These are phyloP conservation scores for Jatropha curcas DNA, from an alignment of 345 rosid species.

Conservation along the genomic window DNA sequence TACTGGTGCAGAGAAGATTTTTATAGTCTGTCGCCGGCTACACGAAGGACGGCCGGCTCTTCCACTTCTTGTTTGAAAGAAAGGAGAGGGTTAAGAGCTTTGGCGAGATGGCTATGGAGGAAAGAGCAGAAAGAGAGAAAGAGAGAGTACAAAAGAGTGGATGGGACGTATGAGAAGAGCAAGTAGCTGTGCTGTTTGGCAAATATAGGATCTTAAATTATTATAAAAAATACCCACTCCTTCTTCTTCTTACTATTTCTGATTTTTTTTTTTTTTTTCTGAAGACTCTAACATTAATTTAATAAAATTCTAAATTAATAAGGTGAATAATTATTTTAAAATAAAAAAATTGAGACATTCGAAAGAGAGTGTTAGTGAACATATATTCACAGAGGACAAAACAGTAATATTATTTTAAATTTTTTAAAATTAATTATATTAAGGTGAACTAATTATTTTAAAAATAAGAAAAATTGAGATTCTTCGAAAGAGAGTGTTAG, in stretches of 20 bases:
- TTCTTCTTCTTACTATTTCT: background rate
- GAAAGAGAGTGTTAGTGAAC: no score
- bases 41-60: background rate
- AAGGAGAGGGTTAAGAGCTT: background rate
- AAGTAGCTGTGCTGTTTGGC: slow-evolving; percentile 1
- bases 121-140: background rate
- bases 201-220: slow-evolving; percentile 8
- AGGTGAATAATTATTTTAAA: no score
- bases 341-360: no score
- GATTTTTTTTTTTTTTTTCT: background rate
- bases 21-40: background rate
- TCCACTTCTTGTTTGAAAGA: background rate
- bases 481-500: no score
- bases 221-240: no score
- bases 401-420: no score
- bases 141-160: slow-evolving; percentile 6
- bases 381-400: no score
- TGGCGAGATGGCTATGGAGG: background rate
- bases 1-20: background rate
- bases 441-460: no score
- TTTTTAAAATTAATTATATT: no score
- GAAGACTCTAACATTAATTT: no score
- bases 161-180: slow-evolving; percentile 34
- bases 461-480: no score
- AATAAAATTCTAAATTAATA: no score